Evolutionary conservation across 1,284 basidiomycete species (phyloP), one percentile per base, ranked within the genome.

Genomic region (Trichosporon sp.): DNA sequence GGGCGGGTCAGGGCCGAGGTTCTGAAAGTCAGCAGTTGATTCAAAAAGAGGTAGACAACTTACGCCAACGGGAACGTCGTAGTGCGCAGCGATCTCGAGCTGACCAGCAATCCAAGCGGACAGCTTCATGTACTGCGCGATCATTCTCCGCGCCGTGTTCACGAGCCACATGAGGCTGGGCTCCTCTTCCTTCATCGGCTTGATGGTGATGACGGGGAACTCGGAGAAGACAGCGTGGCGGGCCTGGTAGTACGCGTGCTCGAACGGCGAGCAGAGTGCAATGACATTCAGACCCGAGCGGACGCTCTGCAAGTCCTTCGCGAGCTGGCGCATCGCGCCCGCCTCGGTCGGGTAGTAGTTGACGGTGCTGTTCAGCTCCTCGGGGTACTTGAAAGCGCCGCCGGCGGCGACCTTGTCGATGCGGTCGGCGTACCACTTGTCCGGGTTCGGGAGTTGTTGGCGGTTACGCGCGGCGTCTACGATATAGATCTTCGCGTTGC

Each of bases 131-230:
- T 95, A 99, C 65, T 93, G 91, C 51, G 85, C 87, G 62, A 98
- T 81, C 90, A 99, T 92, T 77, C 93, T 80, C 51, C 85, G 79
- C 3, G 84, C 82, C 18, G 85, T 84, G 69, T 86, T 84, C 12
- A 84, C 75, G 70, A 87, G 83, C 87, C 87, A 88, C 74, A 84
- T 84, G 58, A 88, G 80, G 15, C 84, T 82, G 0, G 83, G 80
- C 64, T 84, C 83, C 11, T 90, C 87, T 3, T 86, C 85, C 77
- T 88, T 91, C 21, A 90, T 87, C 70, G 91, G 90, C 13, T 90
- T 88, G 89, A 96, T 92, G 11, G 90, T 90, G 70, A 99, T 85
- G 64, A 98, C 87, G 0, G 97, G 97, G 84, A 97, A 96, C 74
- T 91, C 92, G 18, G 87, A 83, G 23, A 95, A 86, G 75, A 91